phyloP scores from a whole-genome alignment of 2,329 filamentous ascomycete genomes.

The Neofusicoccum cordaticola region DNA sequence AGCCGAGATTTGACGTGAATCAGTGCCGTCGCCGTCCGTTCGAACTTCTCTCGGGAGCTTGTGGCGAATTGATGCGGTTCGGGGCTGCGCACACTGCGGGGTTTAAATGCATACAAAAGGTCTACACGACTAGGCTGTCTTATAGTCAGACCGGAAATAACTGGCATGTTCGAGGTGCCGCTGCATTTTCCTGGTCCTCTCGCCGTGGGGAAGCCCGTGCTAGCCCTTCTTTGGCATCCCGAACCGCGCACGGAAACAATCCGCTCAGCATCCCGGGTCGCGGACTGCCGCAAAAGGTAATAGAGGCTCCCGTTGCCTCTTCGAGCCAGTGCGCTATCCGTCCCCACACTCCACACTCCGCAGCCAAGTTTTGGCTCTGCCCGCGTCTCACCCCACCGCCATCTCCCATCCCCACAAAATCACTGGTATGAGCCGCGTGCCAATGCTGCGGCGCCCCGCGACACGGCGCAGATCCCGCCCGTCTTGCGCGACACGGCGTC shows the following conservation, averaged over 20 bases:
- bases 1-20: background rate
- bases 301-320: background rate
- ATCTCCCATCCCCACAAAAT: slow-evolving; percentile 6
- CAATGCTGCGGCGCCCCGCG: background rate
- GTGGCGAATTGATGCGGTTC: background rate
- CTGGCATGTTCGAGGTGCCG: too few species aligned
- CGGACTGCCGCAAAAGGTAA: background rate
- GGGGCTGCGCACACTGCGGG: too few species aligned
- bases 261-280: background rate
- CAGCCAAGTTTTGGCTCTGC: slow-evolving; percentile 2
- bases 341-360: slow-evolving; percentile 10
- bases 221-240: background rate
- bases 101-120: background rate
- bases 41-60: background rate
- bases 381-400: slow-evolving; percentile 6
- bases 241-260: background rate
- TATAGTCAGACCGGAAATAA: too few species aligned
- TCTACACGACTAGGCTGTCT: background rate
- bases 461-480: slow-evolving; percentile 5
- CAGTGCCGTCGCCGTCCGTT: background rate
- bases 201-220: background rate
- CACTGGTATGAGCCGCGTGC: background rate
- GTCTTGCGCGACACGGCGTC: background rate
- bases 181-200: too few species aligned
- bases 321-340: background rate